Evolutionary conservation across 1,284 basidiomycete species (phyloP).

Genomic region (Cerioporus squamosus): DNA sequence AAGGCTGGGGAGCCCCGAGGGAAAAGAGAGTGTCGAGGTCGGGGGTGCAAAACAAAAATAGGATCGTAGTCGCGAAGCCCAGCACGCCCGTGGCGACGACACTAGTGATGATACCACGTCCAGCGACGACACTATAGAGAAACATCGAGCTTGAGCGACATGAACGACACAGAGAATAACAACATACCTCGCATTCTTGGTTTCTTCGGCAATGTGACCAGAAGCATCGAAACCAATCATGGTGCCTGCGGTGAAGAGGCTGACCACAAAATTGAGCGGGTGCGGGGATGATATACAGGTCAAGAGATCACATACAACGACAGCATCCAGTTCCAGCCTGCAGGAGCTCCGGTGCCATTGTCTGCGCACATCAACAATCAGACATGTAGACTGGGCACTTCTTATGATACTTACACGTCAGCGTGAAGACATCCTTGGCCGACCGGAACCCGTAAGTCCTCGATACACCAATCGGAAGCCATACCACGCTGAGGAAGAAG

Average conservation of each 20-base stretch:
- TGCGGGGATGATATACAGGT: not conserved
- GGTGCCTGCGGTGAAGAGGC: slow-evolving; percentile 82
- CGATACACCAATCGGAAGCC: slow-evolving; percentile 86
- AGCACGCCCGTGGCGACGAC: slow-evolving; percentile 75
- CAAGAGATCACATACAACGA: slow-evolving; percentile 58
- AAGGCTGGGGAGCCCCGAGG: slow-evolving; percentile 83
- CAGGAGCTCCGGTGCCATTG: slow-evolving; percentile 84
- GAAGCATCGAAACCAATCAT: slow-evolving; percentile 89
- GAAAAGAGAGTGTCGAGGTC: slow-evolving; percentile 74
- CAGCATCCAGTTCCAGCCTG: slow-evolving; percentile 87
- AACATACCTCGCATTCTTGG: slow-evolving; percentile 77
- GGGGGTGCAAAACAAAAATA: slow-evolving; percentile 87
- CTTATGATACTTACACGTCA: slow-evolving; percentile 63
- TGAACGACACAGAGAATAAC: not conserved
- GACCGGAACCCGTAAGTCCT: slow-evolving; percentile 83
- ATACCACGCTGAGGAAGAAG: slow-evolving; percentile 84
- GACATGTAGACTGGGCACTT: not conserved
- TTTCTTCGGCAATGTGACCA: slow-evolving; percentile 89
- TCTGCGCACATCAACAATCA: slow-evolving; percentile 45
- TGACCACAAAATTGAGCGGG: slow-evolving; percentile 31
- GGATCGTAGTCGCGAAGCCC: slow-evolving; percentile 76
- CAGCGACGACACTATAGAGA: slow-evolving; percentile 64
- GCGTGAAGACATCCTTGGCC: slow-evolving; percentile 79
- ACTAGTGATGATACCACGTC: slow-evolving; percentile 77
- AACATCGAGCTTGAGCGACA: slow-evolving; percentile 1